Evolutionary conservation across 306 rosid genomes (phyloP).

Genomic region (Ormosia semicastrata): DNA sequence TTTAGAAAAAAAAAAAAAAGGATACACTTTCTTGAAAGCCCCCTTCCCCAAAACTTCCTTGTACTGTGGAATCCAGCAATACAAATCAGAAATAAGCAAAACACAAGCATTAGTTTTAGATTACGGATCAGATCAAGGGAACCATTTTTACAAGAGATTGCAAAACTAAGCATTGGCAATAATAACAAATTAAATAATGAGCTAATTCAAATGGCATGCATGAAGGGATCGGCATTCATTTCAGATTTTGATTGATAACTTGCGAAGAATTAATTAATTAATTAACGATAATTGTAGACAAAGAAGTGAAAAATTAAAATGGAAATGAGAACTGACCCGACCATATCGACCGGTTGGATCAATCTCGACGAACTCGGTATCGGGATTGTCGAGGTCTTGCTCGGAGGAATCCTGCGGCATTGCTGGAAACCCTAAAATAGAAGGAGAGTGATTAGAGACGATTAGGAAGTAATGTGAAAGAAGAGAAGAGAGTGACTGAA

Average conservation of each 20-base stretch:
- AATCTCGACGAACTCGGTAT: conserved; percentile 72
- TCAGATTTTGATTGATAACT: not conserved
- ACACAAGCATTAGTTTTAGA: not conserved
- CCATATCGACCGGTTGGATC: conserved; percentile 93
- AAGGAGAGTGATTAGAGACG: not conserved
- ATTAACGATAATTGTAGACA: too few relatives aligned
- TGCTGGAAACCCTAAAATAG: conserved; percentile 21
- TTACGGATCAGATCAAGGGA: conserved; percentile 14
- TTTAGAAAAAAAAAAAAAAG: conserved; percentile 40
- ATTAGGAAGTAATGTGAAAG: not conserved
- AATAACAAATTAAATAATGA: not conserved
- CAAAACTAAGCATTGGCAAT: not conserved
- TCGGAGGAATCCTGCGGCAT: conserved; percentile 76
- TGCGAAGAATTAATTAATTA: not conserved
- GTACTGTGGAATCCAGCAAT: conserved; percentile 61
- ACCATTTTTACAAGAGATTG: not conserved
- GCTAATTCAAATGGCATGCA: not conserved
- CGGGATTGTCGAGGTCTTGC: conserved; percentile 64
- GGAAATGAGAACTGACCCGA: conserved; percentile 60
- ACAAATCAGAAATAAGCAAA: not conserved
- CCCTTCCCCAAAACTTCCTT: conserved; percentile 89
- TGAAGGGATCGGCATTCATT: conserved; percentile 16
- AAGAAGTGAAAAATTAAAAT: not conserved
- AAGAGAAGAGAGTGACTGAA: not conserved
- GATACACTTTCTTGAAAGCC: conserved; percentile 99